phyloP scores from a whole-genome alignment of 495 filamentous ascomycete species.

The Hapsidospora chrysogenum region DNA sequence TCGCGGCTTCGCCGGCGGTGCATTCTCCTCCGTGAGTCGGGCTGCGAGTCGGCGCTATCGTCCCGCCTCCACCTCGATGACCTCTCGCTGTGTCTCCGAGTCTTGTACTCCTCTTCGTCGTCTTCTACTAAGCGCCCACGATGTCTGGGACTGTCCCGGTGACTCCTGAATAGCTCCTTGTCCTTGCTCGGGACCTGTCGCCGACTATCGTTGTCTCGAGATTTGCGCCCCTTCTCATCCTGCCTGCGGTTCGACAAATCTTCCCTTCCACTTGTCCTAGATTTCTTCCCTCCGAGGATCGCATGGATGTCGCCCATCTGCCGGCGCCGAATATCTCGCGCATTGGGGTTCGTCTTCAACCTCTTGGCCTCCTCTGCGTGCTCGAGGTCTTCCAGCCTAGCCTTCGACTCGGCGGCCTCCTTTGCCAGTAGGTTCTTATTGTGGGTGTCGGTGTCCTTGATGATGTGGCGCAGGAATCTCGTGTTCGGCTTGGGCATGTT shows the following conservation, averaged over 20 bases:
- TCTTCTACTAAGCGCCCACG: too few relatives aligned
- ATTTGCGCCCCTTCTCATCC: too few relatives aligned
- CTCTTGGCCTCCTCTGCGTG: slow-evolving; percentile 21
- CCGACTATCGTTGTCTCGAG: too few relatives aligned
- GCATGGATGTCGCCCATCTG: slow-evolving; percentile 37
- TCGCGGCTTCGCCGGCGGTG: slow-evolving; percentile 7
- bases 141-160: too few relatives aligned
- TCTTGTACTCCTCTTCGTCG: slow-evolving; percentile 6
- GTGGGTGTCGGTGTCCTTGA: slow-evolving; percentile 75
- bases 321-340: slow-evolving; percentile 26
- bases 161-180: too few relatives aligned
- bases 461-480: slow-evolving; percentile 72
- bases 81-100: slow-evolving; percentile 1
- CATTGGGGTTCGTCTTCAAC: slow-evolving; percentile 18
- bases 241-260: too few relatives aligned
- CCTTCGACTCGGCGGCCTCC: slow-evolving; percentile 45
- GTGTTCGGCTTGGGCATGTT: slow-evolving; percentile 83
- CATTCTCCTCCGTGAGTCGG: slow-evolving; percentile 15
- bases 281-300: slow-evolving; percentile 29
- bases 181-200: too few relatives aligned
- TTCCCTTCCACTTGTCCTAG: too few relatives aligned
- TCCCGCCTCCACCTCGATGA: slow-evolving; percentile 1
- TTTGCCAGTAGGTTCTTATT: slow-evolving; percentile 76
- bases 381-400: slow-evolving; percentile 26
- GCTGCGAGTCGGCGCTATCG: slow-evolving; percentile 6